Evolutionary conservation across 2,329 filamentous ascomycete genomes (phyloP), one percentile per base, ranked within the genome.

Genomic region (Graphilbum ipis-grandicollis): DNA sequence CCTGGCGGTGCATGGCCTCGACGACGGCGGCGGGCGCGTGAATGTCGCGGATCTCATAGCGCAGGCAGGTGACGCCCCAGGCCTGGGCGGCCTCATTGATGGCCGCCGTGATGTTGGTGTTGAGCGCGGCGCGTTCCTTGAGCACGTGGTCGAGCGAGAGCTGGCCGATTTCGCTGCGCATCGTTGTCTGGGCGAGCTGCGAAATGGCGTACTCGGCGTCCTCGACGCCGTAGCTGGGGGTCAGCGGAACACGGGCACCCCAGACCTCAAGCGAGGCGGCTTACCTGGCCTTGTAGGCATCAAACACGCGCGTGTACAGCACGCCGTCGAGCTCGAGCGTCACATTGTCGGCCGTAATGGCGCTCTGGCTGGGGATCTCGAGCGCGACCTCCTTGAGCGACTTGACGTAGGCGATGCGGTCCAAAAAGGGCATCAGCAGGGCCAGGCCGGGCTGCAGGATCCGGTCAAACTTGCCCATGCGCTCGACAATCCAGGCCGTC

Each of bases 401-500:
- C 68, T 93, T 94, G 47, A 98, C 90, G 56, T 98, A 98, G 48
- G 90, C 81, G 56, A 98, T 96, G 43, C 85, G 79, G 59, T 98
- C 90, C 56, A 98, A 63, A 47, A 96, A 80, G 2, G 90, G 90
- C 38, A 90, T 68, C 47, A 98, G 62, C 44, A 98, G 69, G 18
- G 90, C 86, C 43, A 98, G 66, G 39, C 90, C 90, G 4, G 90
- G 90, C 50, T 94, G 74, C 35, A 98, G 65, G 51, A 98, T 94
- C 42, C 86, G 73, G 60, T 83, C 79, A 64, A 93, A 98, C 59
- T 86, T 90, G 50, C 90, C 90, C 90, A 98, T 98, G 53, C 90
- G 86, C 71, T 98, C 90, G 39, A 98, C 90, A 41, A 98, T 88
- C 90, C 90, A 98, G 56, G 90, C 90, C 49, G 88, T 96, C 65